Conservation (phyloP, 2,329 filamentous ascomycete genomes). For the Paracoccidioides lutzii region DNA sequence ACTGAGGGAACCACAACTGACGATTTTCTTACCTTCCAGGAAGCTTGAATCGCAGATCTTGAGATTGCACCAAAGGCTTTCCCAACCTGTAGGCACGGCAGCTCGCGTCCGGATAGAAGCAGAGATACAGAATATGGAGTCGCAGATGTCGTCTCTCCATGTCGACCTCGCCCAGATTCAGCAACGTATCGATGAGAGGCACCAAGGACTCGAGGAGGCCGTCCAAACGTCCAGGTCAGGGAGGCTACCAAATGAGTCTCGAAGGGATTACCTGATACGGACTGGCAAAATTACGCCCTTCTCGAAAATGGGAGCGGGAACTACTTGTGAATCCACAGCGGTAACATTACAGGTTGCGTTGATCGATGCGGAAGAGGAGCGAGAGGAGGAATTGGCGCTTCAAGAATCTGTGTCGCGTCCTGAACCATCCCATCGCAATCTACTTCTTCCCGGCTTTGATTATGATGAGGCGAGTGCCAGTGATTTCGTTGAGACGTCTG, state of each 20-base stretch:
- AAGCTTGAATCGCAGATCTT: constrained; percentile 55
- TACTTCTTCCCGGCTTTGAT: constrained; percentile 60
- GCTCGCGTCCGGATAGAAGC: constrained; percentile 33
- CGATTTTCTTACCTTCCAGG: constrained; percentile 16
- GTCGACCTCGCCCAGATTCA: constrained; percentile 71
- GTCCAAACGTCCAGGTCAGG: constrained; percentile 33
- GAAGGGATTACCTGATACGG: constrained; percentile 79
- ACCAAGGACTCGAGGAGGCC: constrained; percentile 41
- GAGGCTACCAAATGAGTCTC: constrained; percentile 64
- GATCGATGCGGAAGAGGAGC: constrained; percentile 66
- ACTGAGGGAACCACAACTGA: not conserved
- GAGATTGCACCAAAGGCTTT: constrained; percentile 44
- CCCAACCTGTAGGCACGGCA: constrained; percentile 41
- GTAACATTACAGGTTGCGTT: constrained; percentile 65
- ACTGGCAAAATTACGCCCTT: constrained; percentile 98
- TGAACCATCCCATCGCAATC: constrained; percentile 55
- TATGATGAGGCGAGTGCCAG: constrained; percentile 33
- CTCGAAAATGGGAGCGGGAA: constrained; percentile 56
- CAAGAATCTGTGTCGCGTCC: constrained; percentile 25
- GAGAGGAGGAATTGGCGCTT: constrained; percentile 38
- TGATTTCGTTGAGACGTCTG: constrained; percentile 17
- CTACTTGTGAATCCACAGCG: constrained; percentile 12
- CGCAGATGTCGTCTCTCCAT: constrained; percentile 51
- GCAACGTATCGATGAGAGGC: constrained; percentile 63
- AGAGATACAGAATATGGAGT: constrained; percentile 53